Base-by-base conservation (phyloP, 192 early-diverging fungal genomes). In the Podila epicladia region DNA sequence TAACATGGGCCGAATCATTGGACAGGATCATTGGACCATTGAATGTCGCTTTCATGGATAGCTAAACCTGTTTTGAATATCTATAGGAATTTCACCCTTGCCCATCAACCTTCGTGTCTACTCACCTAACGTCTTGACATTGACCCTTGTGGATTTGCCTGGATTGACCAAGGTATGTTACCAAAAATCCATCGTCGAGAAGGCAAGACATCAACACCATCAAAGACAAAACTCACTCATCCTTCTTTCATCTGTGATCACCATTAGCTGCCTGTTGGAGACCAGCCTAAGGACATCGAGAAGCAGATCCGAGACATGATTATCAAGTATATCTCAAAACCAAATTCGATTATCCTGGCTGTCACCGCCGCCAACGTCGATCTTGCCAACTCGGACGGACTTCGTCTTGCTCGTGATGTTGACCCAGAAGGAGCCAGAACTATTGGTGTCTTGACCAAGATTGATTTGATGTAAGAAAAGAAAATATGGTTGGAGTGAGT, bases 221-320 rank as follows among this genome's bases (percentile, higher is more conserved):
- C 15, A 45, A 0, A 4, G 41, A 45, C n/a, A 3, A 15, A 45
- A 33, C 62, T 20, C 33, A 62, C 41, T 45, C 24, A 22, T 19
- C 29, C 49, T 63, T 63, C 28, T 74, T 57, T 62, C 22, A 19
- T 37, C 7, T 8, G 26, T 15, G 5, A 33, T 32, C 51, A 13
- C 53, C 8, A n/a, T 68, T 74, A 86, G 93, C 92, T 99, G 33
- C 98, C 98, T 58, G 96, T 99, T 64, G 97, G 97, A 48, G 97
- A 98, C 82, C 98, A 99, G 88, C 98, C 98, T 63, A 96, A 97
- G 83, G 96, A 99, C 73, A 99, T 99, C 82, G 98, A 99, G 82
- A 94, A 91, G 79, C 95, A 96, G 82, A 99, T 99, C 72, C 90
- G 92, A 61, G 97, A 99, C 50, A 99, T 99, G 98, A 92, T 99